Base-by-base conservation (phyloP, 345 rosid genomes). In the Gossypium ekmanianum region DNA sequence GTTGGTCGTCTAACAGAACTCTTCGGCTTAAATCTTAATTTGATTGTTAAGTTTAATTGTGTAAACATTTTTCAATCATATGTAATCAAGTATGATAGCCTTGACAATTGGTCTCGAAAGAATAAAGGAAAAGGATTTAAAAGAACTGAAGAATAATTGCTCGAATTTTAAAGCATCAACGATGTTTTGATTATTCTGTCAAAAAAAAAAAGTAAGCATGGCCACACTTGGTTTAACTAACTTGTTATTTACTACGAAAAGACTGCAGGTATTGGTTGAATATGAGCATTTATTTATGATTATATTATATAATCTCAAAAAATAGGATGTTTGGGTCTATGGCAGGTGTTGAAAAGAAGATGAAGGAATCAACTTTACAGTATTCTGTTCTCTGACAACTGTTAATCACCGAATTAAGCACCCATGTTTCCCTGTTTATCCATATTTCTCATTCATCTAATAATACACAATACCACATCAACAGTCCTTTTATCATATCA, bases 31-130 rank as follows among this genome's bases (percentile, higher is more conserved):
- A 34, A 34, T 29, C 39, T 29, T 29, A 29, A 17, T 47, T 47
- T 47, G 13, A 47, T 2, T 47, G 51, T 47, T 47, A 13, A 11
- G 14, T 47, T 47, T 8, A 9, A 11, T 47, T 47, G 11, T 47
- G 51, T 29, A 29, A 47, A 9, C 3, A 2, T 20, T 16, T 63
- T 63, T 63, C 48, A n/a, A n/a, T 61, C 44, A 24, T 22, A 61
- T 61, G n/a, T 12, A 29, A 29, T 24, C 2, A 29, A 61, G 9
- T 1, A 27, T 14, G 44, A 11, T 41, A 29, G 45, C 67, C 20
- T 64, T 66, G 70, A 20, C 29, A 66, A 20, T 43, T 20, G 70
- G 70, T 66, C 70, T 66, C 20, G 52, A 18, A 16, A 43, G 27
- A 18, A 51, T 44, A 65, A 43, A 61, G 65, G 18, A 43, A 65